A percentile compares a stretch with the other conserved stretches of the same genome.
phyloP scores from a whole-genome alignment of 768 basidiomycete species.

The Mycena galopus region DNA sequence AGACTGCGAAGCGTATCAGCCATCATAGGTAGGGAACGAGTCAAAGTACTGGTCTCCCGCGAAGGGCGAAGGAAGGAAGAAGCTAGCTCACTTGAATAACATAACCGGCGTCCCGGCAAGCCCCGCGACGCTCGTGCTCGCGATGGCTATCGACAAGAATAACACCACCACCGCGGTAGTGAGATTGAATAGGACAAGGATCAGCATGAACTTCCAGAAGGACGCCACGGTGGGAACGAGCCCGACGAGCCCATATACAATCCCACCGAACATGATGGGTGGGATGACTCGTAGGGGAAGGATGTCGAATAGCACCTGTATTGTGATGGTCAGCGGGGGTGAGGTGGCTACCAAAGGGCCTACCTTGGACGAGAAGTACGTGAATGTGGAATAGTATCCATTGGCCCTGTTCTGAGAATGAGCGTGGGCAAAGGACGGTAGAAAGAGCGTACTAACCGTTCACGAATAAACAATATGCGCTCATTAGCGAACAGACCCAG shows the following conservation, averaged over 20 bases:
- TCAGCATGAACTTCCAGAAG: slow-evolving; percentile 99
- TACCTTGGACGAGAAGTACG: slow-evolving; percentile 96
- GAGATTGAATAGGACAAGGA: slow-evolving; percentile 95
- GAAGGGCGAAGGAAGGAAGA: not conserved
- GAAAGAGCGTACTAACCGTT: slow-evolving; percentile 70
- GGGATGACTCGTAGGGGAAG: slow-evolving; percentile 95
- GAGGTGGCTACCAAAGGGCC: not conserved
- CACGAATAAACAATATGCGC: slow-evolving; percentile 97
- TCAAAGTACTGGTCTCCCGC: not conserved
- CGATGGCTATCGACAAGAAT: slow-evolving; percentile 90
- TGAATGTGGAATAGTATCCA: slow-evolving; percentile 97
- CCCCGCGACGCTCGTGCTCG: slow-evolving; percentile 89
- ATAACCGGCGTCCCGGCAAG: slow-evolving; percentile 95
- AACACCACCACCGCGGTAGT: slow-evolving; percentile 94
- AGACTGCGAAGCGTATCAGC: slow-evolving; percentile 63
- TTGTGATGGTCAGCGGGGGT: not conserved
- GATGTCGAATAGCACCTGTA: slow-evolving; percentile 93
- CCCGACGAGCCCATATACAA: slow-evolving; percentile 95
- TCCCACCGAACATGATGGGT: slow-evolving; percentile 94
- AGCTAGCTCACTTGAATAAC: slow-evolving; percentile 90
- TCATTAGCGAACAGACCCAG: slow-evolving; percentile 95
- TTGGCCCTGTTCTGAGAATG: slow-evolving; percentile 69
- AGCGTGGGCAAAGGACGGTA: not conserved
- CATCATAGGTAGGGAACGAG: slow-evolving; percentile 11
- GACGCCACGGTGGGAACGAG: slow-evolving; percentile 89